These are phyloP conservation scores for Usnea hakonensis DNA, from an alignment of 495 filamentous ascomycete genomes.

Conservation along the genomic window DNA sequence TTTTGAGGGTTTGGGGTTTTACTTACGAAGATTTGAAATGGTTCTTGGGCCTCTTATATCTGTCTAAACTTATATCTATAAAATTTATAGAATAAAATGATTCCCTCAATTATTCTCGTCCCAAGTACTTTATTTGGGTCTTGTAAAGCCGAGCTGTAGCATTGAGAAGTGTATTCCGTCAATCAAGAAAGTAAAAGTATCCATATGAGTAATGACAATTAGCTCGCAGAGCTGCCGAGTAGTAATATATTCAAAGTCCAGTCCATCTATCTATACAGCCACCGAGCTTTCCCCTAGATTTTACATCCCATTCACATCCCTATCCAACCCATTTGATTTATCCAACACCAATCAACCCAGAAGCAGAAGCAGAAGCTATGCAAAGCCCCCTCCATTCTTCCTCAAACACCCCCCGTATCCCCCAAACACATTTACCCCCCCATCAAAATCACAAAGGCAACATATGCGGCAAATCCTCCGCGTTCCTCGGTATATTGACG, in stretches of 20 bases:
- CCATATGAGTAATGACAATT: neutral
- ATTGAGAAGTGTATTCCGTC: too few species aligned
- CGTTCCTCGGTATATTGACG: neutral
- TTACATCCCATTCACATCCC: neutral
- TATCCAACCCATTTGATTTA: neutral
- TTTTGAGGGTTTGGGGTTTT: too few species aligned
- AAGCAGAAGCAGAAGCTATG: neutral
- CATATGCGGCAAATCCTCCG: constrained; percentile 4
- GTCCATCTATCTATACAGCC: neutral
- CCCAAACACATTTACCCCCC: too few species aligned
- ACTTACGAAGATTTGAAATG: too few species aligned
- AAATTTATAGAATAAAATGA: too few species aligned
- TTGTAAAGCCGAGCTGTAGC: too few species aligned
- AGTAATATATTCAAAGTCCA: neutral
- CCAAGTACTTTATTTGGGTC: too few species aligned
- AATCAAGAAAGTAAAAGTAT: neutral
- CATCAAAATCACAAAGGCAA: neutral
- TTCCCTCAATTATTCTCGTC: too few species aligned
- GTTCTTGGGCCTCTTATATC: too few species aligned
- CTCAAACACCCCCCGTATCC: too few species aligned
- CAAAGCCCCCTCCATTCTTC: too few species aligned
- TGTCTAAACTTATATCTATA: too few species aligned
- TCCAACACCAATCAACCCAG: neutral
- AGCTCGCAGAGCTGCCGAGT: neutral
- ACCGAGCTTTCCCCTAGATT: neutral